Evolutionary conservation across 108 stramenopile species (phyloP).

Genomic region (Cyclotella kingstonii): DNA sequence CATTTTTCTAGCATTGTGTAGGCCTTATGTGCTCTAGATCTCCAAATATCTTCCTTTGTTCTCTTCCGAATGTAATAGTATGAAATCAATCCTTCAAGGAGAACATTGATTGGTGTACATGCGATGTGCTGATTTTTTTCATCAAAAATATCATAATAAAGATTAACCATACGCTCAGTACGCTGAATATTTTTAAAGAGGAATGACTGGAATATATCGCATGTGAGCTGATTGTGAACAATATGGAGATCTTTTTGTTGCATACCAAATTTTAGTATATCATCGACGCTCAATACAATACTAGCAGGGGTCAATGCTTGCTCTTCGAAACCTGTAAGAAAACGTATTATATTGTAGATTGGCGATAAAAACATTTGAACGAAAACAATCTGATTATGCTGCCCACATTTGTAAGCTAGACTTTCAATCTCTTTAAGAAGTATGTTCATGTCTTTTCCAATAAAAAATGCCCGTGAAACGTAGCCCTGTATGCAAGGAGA

Average conservation of each 20-base stretch:
- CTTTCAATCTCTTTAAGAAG: background rate
- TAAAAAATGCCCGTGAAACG: too few relatives aligned
- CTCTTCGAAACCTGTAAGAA: background rate
- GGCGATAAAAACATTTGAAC: background rate
- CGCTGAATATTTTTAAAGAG: background rate
- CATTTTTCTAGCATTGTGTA: background rate
- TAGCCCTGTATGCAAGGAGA: too few relatives aligned
- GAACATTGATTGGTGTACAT: background rate
- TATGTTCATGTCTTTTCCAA: background rate
- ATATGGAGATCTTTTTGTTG: background rate
- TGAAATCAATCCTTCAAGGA: slow-evolving; percentile 1
- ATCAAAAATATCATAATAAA: background rate
- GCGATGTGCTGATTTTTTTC: background rate
- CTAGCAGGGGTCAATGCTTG: background rate
- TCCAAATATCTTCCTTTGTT: background rate
- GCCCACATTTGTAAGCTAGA: background rate
- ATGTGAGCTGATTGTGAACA: background rate
- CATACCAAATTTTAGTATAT: background rate
- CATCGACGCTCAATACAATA: background rate
- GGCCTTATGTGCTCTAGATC: background rate
- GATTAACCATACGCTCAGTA: background rate
- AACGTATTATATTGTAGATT: slow-evolving; percentile 1
- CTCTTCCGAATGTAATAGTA: background rate
- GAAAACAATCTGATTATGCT: background rate
- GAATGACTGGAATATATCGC: background rate